Evolutionary conservation across 1,284 basidiomycete species (phyloP), one percentile per base, ranked within the genome.

Genomic region (Irpex sp.): DNA sequence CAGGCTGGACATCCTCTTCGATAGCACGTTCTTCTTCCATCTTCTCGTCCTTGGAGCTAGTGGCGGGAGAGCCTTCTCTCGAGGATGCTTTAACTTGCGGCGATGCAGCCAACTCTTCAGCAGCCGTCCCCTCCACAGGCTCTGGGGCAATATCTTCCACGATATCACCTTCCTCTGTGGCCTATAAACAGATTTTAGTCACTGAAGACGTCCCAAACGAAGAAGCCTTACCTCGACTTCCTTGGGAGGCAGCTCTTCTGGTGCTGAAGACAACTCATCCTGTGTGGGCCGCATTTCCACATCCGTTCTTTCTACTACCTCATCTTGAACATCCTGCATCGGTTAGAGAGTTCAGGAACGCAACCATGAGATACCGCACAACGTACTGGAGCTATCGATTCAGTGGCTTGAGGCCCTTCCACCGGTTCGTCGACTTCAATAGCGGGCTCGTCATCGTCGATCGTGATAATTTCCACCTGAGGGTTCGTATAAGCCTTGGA

Each of bases 301-400:
- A 35, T 63, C 66, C 16, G 57, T 64, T 48, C 63, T 61, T 51
- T 51, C 61, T 37, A 64, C 63, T n/a, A 64, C 61, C 16, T 64
- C 64, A 4, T 52, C 61, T 33, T 59, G 52, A 12, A 62, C 62
- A 9, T 68, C 64, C 37, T 51, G 19, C 14, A 18, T 51, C 48
- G n/a, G 48, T 51, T 21, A 28, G 21, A 23, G 14, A 16, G 9
- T 54, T 54, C 12, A 12, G n/a, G 21, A 7, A 23, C 12, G 52
- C 14, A 23, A 51, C 21, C 5, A 5, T 3, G 48, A 10, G 9
- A 10, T 6, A 23, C 19, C 21, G 48, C 21, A 23, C 21, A 10
- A 51, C 48, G 21, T 51, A 51, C 48, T 51, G 19, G 9, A 18
- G 21, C 10, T 51, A 10, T 4, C 9, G 1, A 1, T 35, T 55